Conservation (phyloP, 2,329 filamentous ascomycete genomes). For the Acrodontium crateriforme region DNA sequence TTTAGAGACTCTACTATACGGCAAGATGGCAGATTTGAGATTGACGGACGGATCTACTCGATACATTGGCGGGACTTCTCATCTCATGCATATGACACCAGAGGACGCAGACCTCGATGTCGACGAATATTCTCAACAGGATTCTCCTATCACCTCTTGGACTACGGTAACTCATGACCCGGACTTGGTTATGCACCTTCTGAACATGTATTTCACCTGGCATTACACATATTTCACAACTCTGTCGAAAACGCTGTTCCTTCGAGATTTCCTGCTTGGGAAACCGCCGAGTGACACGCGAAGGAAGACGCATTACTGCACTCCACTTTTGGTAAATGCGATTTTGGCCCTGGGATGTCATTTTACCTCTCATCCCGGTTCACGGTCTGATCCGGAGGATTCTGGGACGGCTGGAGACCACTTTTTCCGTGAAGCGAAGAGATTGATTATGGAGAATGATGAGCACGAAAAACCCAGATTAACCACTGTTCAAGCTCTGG, state of each 20-base stretch:
- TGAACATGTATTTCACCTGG: conserved; percentile 98
- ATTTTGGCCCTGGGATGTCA: conserved; percentile 90
- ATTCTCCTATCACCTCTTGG: conserved; percentile 72
- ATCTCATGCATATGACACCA: conserved; percentile 66
- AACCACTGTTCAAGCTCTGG: conserved; percentile 83
- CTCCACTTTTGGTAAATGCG: conserved; percentile 77
- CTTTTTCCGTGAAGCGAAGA: conserved; percentile 89
- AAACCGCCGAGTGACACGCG: conserved; percentile 37
- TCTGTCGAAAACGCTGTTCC: conserved; percentile 74
- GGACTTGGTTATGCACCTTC: conserved; percentile 66
- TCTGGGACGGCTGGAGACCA: conserved; percentile 83
- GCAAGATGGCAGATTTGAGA: conserved; percentile 84
- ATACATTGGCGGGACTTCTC: conserved; percentile 88
- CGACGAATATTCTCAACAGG: conserved; percentile 38
- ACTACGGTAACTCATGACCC: conserved; percentile 71
- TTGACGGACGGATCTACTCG: conserved; percentile 77
- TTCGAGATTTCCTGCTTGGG: conserved; percentile 67
- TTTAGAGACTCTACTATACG: conserved; percentile 68
- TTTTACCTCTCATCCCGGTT: conserved; percentile 66
- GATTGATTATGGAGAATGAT: conserved; percentile 77
- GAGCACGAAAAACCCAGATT: conserved; percentile 82
- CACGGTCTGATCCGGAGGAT: conserved; percentile 57
- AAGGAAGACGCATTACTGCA: conserved; percentile 62
- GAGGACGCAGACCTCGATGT: conserved; percentile 23
- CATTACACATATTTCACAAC: conserved; percentile 95